These are phyloP conservation scores for Psilocybe cyanescens DNA, from an alignment of 768 basidiomycete genomes.

Conservation along the genomic window DNA sequence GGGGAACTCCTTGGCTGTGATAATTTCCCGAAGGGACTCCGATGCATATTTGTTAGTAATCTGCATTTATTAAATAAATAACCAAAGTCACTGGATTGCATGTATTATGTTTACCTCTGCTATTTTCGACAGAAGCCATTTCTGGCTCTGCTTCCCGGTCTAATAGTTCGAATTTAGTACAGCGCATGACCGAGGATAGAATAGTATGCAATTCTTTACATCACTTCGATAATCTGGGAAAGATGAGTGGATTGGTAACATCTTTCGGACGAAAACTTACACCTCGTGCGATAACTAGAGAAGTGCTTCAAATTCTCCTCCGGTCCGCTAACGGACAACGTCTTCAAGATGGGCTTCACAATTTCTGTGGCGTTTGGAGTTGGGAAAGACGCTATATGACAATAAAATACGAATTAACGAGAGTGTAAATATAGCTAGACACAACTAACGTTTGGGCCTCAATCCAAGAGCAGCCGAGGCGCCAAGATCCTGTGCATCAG, in stretches of 20 bases:
- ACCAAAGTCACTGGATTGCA: background rate
- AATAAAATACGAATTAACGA: constrained; percentile 8
- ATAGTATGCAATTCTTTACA: constrained; percentile 40
- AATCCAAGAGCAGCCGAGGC: constrained; percentile 37
- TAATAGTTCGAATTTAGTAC: constrained; percentile 29
- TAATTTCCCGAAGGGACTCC: constrained; percentile 52
- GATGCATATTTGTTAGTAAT: constrained; percentile 68
- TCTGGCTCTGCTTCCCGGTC: constrained; percentile 78
- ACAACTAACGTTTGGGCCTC: constrained; percentile 40
- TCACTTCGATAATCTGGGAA: constrained; percentile 57
- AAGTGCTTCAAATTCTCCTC: constrained; percentile 67
- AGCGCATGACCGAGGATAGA: constrained; percentile 23
- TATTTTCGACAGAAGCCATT: constrained; percentile 75
- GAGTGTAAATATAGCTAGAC: background rate
- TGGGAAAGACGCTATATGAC: constrained; percentile 52
- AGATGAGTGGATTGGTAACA: constrained; percentile 5
- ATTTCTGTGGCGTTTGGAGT: constrained; percentile 63
- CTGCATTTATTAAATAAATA: constrained; percentile 35
- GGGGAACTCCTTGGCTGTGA: constrained; percentile 71
- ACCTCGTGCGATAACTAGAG: constrained; percentile 72
- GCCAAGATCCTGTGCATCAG: constrained; percentile 72
- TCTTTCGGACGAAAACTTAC: constrained; percentile 42
- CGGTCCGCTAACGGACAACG: constrained; percentile 68
- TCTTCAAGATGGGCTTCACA: constrained; percentile 62
- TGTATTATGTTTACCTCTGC: constrained; percentile 48